Evolutionary conservation across 768 basidiomycete genomes (phyloP), one percentile per base, ranked within the genome.

Genomic region (Amanita rimosa): DNA sequence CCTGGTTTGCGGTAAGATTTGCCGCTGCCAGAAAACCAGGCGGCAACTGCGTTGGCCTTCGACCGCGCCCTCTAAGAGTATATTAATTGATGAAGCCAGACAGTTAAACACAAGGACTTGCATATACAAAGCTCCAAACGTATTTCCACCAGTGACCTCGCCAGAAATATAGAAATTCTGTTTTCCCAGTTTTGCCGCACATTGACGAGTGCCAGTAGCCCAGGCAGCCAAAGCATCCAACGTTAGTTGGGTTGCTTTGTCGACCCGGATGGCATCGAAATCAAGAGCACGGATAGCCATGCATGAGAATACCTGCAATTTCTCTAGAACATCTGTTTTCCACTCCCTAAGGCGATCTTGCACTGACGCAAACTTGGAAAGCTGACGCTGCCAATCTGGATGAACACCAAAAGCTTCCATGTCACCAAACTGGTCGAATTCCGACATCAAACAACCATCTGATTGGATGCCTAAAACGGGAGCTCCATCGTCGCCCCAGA

Each of bases 371-470:
- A 95, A 95, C 61, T 96, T 96, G 55, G 90, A 79, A 17, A 96
- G 69, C 63, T 96, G 87, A 74, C 93, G 92, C 60, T 95, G 79
- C 86, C 81, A 92, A 67, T 90, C 85, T 39, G 86, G 88, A 66
- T 90, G 87, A 26, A 96, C 92, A 83, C 93, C 93, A 61, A 95
- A 95, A 54, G 93, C 93, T 64, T 96, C 93, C 79, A 91, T 90
- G 67, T 96, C 93, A 53, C 93, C 93, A 56, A 86, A 96, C 52
- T 95, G 92, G 65, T 96, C 93, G 56, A 95, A 94, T 53, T 93
- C 90, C 14, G 88, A 92, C 11, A 66, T 61, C 54, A 82, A 69
- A 63, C 93, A 96, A 16, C 92, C 92, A 44, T 74, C 66, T 11
- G 70, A 66, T 48, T 79, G 65, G n/a, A 76, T 63, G 7, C 74